A percentile compares a stretch with the other conserved stretches of the same genome.
phyloP scores from a whole-genome alignment of 2,329 filamentous ascomycete species.

The Hypomyces perniciosus region DNA sequence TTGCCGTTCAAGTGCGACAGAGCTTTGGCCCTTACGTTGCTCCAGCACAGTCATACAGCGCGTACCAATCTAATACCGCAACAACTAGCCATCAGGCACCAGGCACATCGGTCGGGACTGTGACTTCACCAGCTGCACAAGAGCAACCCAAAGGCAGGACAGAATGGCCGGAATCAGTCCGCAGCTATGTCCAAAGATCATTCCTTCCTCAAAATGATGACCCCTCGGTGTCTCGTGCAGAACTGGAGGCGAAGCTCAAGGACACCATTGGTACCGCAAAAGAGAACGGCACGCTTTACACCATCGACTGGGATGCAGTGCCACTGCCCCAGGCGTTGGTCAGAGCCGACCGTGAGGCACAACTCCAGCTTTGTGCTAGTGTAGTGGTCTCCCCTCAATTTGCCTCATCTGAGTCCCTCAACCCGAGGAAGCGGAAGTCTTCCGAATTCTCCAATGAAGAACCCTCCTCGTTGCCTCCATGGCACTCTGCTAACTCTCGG shows the following conservation, averaged over 20 bases:
- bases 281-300: conserved; percentile 63
- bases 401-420: conserved; percentile 24
- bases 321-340: conserved; percentile 83
- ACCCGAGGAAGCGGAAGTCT: conserved; percentile 78
- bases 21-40: conserved; percentile 45
- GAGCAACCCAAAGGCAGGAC: conserved; percentile 52
- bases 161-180: conserved; percentile 77
- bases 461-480: conserved; percentile 51
- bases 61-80: conserved; percentile 25
- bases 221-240: conserved; percentile 53
- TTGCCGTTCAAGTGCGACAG: conserved; percentile 56
- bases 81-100: conserved; percentile 20
- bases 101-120: conserved; percentile 25
- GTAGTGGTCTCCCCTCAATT: conserved; percentile 16
- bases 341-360: conserved; percentile 57
- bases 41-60: conserved; percentile 29
- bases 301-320: conserved; percentile 75
- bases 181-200: conserved; percentile 81
- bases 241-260: conserved; percentile 82
- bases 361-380: conserved; percentile 34
- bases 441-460: conserved; percentile 53
- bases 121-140: conserved; percentile 22
- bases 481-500: conserved; percentile 63
- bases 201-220: conserved; percentile 71
- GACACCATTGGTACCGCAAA: conserved; percentile 77